Evolutionary conservation across 2,329 filamentous ascomycete genomes (phyloP), one percentile per base, ranked within the genome.

Genomic region (Didymella keratinophila): DNA sequence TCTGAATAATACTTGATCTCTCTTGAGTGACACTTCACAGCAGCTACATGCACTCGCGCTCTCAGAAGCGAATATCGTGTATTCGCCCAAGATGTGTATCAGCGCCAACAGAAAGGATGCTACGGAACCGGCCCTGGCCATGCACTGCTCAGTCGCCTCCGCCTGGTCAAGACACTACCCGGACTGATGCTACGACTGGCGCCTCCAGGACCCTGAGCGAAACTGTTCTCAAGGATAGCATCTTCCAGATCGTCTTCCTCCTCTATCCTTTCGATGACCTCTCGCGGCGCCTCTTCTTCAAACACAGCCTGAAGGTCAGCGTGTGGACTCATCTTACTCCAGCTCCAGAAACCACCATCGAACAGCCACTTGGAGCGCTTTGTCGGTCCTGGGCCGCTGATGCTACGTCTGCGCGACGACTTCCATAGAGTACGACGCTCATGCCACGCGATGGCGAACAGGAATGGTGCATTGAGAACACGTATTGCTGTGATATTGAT

Each of bases 401-500:
- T 52, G 20, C 54, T 66, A 27, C 56, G 65, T 34, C 63, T 66
- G 28, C 74, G 72, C 27, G 71, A 70, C 28, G 78, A 76, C 85
- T 79, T 80, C 89, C 90, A 92, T 16, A 93, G 82, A 10, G 86
- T 80, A 6, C 85, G 84, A 49, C 92, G 86, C 76, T 96, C 92
- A 61, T 88, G 84, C 20, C 88, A 78, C 18, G 88, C 86, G 60
- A 96, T 90, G 59, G 89, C 67, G 4, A 94, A 82, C 1, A 96
- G 81, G 5, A 93, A 80, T 0, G 92, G 92, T 2, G 90, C 82
- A 74, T 95, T 95, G 68, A 93, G 83, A 9, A 87, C 78, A 36
- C 91, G 87, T 21, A 95, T 89, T 10, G 86, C 85, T 57, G 87
- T 86, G 56, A 96, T 91, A 72, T 96, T 93, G 69, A 94, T 90